A percentile compares a stretch with the other conserved stretches of the same genome.
These are phyloP conservation scores for Pseudogymnoascus sp. DNA, from an alignment of 2,329 filamentous ascomycete species.

Conservation along the genomic window DNA sequence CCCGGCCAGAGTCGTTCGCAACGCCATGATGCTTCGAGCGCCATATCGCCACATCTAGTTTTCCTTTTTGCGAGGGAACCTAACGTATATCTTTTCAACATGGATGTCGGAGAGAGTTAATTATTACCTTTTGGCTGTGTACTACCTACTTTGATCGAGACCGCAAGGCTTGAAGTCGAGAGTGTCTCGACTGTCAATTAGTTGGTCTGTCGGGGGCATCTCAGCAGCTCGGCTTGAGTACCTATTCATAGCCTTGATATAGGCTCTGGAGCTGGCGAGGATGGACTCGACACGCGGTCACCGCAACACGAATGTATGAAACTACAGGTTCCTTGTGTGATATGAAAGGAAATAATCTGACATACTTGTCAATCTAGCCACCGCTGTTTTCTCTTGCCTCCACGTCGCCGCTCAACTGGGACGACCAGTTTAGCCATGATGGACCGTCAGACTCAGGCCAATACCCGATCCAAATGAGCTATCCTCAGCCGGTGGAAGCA, in stretches of 20 bases:
- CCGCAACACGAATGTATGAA: conserved; percentile 7
- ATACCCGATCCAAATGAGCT: not conserved
- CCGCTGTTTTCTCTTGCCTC: not conserved
- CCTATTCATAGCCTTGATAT: not conserved
- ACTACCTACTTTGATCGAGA: not conserved
- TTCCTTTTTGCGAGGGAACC: conserved; percentile 1
- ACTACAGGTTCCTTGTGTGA: not conserved
- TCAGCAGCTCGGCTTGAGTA: not conserved
- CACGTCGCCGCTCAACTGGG: not conserved
- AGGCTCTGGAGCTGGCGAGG: not conserved
- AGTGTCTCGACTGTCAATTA: not conserved
- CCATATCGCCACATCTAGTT: not conserved
- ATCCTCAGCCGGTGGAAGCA: not conserved
- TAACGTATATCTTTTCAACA: not conserved
- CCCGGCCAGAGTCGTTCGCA: not conserved
- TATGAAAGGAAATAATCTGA: not conserved
- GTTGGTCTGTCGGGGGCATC: not conserved
- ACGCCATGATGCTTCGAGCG: conserved; percentile 1
- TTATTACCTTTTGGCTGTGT: not conserved
- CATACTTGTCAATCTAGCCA: not conserved
- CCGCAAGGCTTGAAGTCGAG: not conserved
- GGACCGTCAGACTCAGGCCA: not conserved
- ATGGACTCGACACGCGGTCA: not conserved
- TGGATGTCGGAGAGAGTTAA: not conserved
- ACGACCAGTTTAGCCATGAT: not conserved